A percentile compares a stretch with the other conserved stretches of the same genome.
phyloP scores from a whole-genome alignment of 2,329 filamentous ascomycete species.

The Domatiomyces catenatus region DNA sequence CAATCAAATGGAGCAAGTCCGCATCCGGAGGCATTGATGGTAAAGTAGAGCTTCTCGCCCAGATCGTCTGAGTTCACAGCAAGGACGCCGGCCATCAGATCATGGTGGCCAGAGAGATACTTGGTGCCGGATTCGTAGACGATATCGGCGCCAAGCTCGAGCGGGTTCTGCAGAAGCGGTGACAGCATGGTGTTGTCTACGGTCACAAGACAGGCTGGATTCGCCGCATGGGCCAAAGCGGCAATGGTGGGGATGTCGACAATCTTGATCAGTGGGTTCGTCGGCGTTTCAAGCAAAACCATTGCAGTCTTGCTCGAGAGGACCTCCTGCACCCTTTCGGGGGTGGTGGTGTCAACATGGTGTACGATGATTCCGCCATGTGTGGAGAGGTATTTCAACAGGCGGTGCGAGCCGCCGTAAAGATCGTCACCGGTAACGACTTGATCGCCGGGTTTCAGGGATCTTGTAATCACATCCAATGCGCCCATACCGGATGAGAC shows the following conservation, averaged over 20 bases:
- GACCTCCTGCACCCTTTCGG: conserved; percentile 52
- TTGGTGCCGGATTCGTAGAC: conserved; percentile 97
- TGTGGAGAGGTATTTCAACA: conserved; percentile 79
- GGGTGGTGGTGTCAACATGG: conserved; percentile 83
- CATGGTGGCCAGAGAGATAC: conserved; percentile 93
- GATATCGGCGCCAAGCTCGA: conserved; percentile 87
- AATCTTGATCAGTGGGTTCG: conserved; percentile 96
- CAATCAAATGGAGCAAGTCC: conserved; percentile 90
- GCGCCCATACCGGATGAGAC: conserved; percentile 97
- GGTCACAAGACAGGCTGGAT: conserved; percentile 64
- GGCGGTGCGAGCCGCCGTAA: conserved; percentile 85
- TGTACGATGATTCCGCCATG: conserved; percentile 87
- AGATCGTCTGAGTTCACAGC: conserved; percentile 70
- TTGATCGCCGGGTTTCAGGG: conserved; percentile 84
- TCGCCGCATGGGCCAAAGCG: conserved; percentile 57
- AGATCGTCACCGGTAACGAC: conserved; percentile 94
- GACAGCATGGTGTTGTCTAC: conserved; percentile 99
- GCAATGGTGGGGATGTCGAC: conserved; percentile 79
- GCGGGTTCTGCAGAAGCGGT: conserved; percentile 79
- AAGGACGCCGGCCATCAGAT: conserved; percentile 96
- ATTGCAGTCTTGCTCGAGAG: conserved; percentile 74
- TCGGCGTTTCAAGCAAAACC: conserved; percentile 91
- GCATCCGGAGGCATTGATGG: conserved; percentile 91
- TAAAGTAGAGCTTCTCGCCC: conserved; percentile 85
- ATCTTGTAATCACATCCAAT: conserved; percentile 83